These are phyloP conservation scores for Coemansia sp. DNA, from an alignment of 192 early-diverging fungal species.

Conservation along the genomic window DNA sequence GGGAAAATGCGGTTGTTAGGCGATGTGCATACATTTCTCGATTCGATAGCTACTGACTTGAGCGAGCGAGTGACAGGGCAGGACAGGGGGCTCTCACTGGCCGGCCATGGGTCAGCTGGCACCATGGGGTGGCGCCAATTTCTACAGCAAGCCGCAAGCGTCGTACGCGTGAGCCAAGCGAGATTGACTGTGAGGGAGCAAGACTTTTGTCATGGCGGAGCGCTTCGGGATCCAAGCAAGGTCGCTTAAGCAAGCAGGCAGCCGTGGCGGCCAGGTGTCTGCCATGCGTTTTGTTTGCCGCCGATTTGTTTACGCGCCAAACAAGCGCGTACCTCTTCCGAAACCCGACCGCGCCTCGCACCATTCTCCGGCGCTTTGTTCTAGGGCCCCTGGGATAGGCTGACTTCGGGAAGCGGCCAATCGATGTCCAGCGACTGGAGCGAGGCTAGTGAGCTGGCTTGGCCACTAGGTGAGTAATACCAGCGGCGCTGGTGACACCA, in stretches of 20 bases:
- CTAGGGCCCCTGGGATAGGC: not conserved
- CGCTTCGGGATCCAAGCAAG: not conserved
- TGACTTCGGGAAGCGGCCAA: no score
- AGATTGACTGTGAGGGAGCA: not conserved
- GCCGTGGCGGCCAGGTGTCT: not conserved
- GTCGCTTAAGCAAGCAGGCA: not conserved
- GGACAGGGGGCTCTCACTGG: not conserved
- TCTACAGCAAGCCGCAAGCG: not conserved
- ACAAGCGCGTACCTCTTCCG: not conserved
- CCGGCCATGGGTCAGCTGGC: not conserved
- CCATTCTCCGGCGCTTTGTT: not conserved
- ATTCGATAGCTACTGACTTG: not conserved
- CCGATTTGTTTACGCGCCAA: not conserved
- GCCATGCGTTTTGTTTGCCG: conserved; percentile 1
- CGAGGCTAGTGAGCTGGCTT: conserved; percentile 1
- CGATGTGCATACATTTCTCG: not conserved
- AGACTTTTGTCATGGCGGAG: not conserved
- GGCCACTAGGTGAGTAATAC: not conserved
- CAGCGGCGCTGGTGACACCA: not conserved
- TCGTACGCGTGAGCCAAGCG: conserved; percentile 1
- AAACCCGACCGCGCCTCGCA: not conserved
- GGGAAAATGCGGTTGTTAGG: not conserved
- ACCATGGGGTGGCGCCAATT: not conserved
- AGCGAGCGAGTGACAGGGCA: not conserved
- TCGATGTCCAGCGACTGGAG: not conserved